A percentile compares a stretch with the other conserved stretches of the same genome.
These are phyloP conservation scores for Umbelopsis sp. DNA, from an alignment of 371 early-diverging fungal species.

Conservation along the genomic window DNA sequence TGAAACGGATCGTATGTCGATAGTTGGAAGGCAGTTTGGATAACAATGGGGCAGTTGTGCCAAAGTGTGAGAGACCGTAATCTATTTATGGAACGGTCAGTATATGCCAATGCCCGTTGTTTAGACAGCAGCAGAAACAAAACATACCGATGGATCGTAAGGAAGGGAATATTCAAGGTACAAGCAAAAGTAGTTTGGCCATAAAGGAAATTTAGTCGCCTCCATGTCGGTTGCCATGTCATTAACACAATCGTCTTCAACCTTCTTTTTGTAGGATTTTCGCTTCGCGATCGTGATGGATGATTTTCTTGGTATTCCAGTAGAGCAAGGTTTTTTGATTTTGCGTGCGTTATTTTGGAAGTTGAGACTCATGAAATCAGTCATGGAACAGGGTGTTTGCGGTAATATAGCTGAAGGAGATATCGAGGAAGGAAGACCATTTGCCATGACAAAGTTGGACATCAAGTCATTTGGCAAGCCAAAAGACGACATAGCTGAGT, in stretches of 20 bases:
- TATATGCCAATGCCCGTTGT: not conserved
- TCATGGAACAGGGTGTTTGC: not conserved
- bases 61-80: conserved; percentile 32
- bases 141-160: conserved; percentile 39
- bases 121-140: conserved; percentile 15
- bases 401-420: conserved; percentile 5
- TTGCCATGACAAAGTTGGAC: conserved; percentile 5
- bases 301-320: conserved; percentile 10
- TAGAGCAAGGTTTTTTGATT: not conserved
- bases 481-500: not conserved
- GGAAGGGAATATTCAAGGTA: conserved; percentile 46
- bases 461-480: conserved; percentile 11
- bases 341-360: conserved; percentile 14
- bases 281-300: conserved; percentile 1
- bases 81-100: conserved; percentile 9
- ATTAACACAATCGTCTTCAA: not conserved
- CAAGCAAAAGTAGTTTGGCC: conserved; percentile 55
- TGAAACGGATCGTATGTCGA: conserved; percentile 24
- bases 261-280: conserved; percentile 16
- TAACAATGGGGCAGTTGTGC: conserved; percentile 47
- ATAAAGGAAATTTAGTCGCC: conserved; percentile 20
- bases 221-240: conserved; percentile 11
- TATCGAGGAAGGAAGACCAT: conserved; percentile 5
- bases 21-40: conserved; percentile 30
- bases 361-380: conserved; percentile 4